These are phyloP conservation scores for Fusarium palustre DNA, from an alignment of 2,329 filamentous ascomycete species.

Conservation along the genomic window DNA sequence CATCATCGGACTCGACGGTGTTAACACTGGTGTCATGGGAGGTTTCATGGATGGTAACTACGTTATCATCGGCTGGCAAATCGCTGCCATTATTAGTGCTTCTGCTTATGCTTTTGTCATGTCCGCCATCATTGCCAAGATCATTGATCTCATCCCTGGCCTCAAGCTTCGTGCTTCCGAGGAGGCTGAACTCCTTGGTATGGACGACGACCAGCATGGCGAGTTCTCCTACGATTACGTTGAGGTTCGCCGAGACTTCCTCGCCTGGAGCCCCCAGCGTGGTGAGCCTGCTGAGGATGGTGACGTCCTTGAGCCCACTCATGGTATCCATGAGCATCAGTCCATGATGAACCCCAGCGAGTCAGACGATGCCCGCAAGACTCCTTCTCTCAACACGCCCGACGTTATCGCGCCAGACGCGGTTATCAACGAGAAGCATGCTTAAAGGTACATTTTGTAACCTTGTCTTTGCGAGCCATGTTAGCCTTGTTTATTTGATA, in stretches of 20 bases:
- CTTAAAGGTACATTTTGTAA: constrained; percentile 12
- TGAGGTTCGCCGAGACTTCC: constrained; percentile 87
- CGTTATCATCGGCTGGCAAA: constrained; percentile 80
- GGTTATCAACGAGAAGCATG: constrained; percentile 29
- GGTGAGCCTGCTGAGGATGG: constrained; percentile 70
- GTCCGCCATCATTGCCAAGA: constrained; percentile 78
- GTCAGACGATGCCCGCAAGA: constrained; percentile 46
- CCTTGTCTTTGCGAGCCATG: constrained; percentile 20
- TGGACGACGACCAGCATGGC: constrained; percentile 91
- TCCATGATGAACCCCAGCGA: constrained; percentile 52
- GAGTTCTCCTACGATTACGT: constrained; percentile 94
- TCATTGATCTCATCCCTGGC: constrained; percentile 80
- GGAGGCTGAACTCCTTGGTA: constrained; percentile 85
- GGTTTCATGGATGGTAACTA: constrained; percentile 83
- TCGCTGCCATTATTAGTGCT: constrained; percentile 78
- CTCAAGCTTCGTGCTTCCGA: constrained; percentile 83
- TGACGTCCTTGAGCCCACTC: constrained; percentile 71
- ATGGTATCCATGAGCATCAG: constrained; percentile 77
- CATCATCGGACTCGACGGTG: constrained; percentile 80
- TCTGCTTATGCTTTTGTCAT: constrained; percentile 78
- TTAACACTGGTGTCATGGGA: constrained; percentile 75
- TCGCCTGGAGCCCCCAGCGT: constrained; percentile 85
- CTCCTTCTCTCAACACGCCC: constrained; percentile 35
- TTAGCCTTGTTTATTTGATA: constrained; percentile 41
- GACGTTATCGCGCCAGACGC: constrained; percentile 23